A percentile compares a stretch with the other conserved stretches of the same genome.
Conservation (phyloP, 2,329 filamentous ascomycete species). For the Curvularia lunata region DNA sequence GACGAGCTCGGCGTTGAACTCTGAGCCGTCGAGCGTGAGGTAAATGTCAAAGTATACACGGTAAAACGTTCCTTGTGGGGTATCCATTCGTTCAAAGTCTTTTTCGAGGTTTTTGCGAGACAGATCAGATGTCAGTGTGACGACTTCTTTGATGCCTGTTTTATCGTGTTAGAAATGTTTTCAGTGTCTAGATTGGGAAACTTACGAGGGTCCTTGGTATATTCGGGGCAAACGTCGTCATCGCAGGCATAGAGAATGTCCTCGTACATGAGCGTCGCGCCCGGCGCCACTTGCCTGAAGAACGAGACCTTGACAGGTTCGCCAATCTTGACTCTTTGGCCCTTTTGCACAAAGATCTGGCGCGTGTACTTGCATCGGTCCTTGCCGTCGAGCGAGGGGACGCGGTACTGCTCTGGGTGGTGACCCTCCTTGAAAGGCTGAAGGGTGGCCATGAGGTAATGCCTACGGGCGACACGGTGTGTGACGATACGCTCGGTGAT, state of each 20-base stretch:
- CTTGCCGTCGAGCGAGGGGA: constrained; percentile 94
- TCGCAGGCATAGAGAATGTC: constrained; percentile 98
- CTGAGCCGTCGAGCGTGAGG: constrained; percentile 91
- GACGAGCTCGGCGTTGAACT: constrained; percentile 98
- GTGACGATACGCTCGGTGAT: constrained; percentile 97
- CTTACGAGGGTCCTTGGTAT: constrained; percentile 99
- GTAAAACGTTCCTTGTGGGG: constrained; percentile 79
- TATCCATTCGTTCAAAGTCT: constrained; percentile 99
- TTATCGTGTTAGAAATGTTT: neutral
- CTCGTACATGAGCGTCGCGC: constrained; percentile 98
- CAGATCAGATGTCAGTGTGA: constrained; percentile 94
- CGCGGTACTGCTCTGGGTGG: constrained; percentile 96
- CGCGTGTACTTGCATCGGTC: constrained; percentile 98
- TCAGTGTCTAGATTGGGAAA: constrained; percentile 38
- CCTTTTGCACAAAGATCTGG: constrained; percentile 98
- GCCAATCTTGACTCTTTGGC: constrained; percentile 98
- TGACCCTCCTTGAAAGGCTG: constrained; percentile 99
- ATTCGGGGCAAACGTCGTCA: constrained; percentile 96
- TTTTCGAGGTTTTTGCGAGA: constrained; percentile 98
- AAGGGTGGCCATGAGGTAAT: constrained; percentile 98
- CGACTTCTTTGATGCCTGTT: constrained; percentile 97
- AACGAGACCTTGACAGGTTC: constrained; percentile 99
- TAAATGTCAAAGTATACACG: constrained; percentile 74
- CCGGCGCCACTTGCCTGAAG: constrained; percentile 96
- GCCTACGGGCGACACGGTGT: constrained; percentile 92